A percentile compares a stretch with the other conserved stretches of the same genome.
Conservation (phyloP, 2,329 filamentous ascomycete genomes). For the Colletotrichum ledebouriae region DNA sequence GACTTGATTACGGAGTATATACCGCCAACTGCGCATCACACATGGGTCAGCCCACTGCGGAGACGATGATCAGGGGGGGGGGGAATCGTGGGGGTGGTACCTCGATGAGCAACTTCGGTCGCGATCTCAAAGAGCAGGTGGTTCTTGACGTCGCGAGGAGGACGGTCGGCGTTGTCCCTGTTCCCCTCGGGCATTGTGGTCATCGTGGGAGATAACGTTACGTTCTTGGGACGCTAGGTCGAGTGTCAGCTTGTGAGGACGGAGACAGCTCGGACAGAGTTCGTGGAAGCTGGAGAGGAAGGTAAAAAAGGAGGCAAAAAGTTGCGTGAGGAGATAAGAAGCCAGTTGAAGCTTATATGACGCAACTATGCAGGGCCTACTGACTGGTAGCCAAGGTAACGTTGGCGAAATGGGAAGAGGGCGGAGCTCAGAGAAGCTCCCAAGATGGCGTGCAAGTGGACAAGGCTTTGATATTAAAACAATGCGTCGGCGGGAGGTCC, state of each 20-base stretch:
- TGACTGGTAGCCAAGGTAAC: conserved; percentile 40
- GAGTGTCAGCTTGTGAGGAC: conserved; percentile 13
- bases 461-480: conserved; percentile 39
- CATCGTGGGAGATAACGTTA: conserved; percentile 22
- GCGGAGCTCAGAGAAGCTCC: conserved; percentile 39
- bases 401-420: conserved; percentile 25
- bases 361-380: conserved; percentile 36
- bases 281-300: not conserved
- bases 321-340: conserved; percentile 4
- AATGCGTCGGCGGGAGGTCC: conserved; percentile 30
- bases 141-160: conserved; percentile 84
- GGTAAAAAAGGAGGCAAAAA: conserved; percentile 24
- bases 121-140: conserved; percentile 97
- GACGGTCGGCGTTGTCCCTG: conserved; percentile 38
- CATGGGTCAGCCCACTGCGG: conserved; percentile 46
- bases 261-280: not conserved
- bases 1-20: conserved; percentile 99
- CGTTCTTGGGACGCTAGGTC: conserved; percentile 24
- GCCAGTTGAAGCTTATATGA: conserved; percentile 34
- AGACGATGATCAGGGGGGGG: conserved; percentile 23
- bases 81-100: conserved; percentile 63
- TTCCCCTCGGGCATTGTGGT: conserved; percentile 31
- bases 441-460: conserved; percentile 29
- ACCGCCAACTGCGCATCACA: conserved; percentile 78
- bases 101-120: conserved; percentile 96